phyloP scores from a whole-genome alignment of 257 asterid species.

The Anisodus tanguticus region DNA sequence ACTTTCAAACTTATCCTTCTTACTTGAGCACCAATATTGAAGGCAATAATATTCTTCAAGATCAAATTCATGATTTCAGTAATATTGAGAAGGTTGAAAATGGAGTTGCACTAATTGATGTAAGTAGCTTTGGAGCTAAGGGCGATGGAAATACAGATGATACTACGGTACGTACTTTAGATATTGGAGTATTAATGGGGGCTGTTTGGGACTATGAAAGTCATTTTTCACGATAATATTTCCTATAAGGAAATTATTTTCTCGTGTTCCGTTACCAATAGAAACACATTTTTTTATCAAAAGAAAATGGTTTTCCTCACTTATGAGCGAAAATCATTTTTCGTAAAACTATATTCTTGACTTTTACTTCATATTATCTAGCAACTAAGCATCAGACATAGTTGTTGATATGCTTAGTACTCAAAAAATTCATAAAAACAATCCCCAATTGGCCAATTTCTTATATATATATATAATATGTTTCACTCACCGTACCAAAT shows the following conservation, averaged over 20 bases:
- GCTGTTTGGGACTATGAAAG: background rate
- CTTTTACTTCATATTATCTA: background rate
- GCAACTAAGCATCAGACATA: background rate
- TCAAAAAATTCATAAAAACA: background rate
- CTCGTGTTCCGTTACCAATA: background rate
- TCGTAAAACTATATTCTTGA: background rate
- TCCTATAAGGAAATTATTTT: background rate
- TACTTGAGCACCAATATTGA: background rate
- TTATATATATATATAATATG: background rate
- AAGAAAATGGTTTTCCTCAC: background rate
- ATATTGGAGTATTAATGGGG: background rate
- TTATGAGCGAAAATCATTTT: background rate
- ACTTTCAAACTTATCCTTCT: constrained; percentile 32
- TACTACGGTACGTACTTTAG: constrained; percentile 34
- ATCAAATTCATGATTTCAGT: background rate
- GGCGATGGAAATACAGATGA: constrained; percentile 50
- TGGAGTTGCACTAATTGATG: constrained; percentile 26
- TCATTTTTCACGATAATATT: background rate
- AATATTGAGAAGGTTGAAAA: background rate
- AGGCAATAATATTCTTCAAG: background rate
- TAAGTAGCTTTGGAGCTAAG: constrained; percentile 44
- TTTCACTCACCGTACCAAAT: no score
- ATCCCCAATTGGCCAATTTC: background rate
- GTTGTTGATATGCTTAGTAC: background rate
- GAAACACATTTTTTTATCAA: background rate